These are phyloP conservation scores for Mortierella sp. DNA, from an alignment of 371 early-diverging fungal genomes.

Conservation along the genomic window DNA sequence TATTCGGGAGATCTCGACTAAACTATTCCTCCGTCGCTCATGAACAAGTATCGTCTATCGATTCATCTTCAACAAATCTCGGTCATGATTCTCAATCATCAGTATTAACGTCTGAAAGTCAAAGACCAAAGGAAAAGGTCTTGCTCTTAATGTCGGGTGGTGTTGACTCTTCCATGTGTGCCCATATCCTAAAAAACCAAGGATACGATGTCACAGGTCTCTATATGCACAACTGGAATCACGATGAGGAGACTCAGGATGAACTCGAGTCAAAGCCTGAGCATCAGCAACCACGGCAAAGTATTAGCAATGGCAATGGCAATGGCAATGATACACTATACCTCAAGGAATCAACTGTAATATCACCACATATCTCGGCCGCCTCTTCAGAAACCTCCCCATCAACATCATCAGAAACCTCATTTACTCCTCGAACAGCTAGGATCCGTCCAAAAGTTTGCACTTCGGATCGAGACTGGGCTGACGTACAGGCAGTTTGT, in stretches of 20 bases:
- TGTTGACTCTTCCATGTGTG: conserved; percentile 92
- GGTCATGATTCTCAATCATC: not conserved
- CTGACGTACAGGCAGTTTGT: conserved; percentile 86
- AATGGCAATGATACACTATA: conserved; percentile 6
- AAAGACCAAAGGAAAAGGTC: conserved; percentile 58
- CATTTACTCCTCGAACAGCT: conserved; percentile 17
- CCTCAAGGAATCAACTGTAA: conserved; percentile 19
- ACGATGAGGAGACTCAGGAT: conserved; percentile 81
- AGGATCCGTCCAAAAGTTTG: conserved; percentile 60
- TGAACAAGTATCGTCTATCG: not conserved
- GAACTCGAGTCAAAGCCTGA: conserved; percentile 13
- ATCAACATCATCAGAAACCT: not conserved
- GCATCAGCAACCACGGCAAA: not conserved
- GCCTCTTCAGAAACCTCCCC: too few relatives aligned
- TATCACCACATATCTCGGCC: not conserved
- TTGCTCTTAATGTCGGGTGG: conserved; percentile 92
- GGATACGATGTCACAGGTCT: conserved; percentile 81
- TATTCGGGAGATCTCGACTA: not conserved
- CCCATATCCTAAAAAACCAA: conserved; percentile 74
- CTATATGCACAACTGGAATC: conserved; percentile 97
- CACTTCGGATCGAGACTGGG: conserved; percentile 84
- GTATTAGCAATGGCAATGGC: not conserved
- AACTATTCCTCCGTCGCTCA: not conserved
- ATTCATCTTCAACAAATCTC: not conserved
- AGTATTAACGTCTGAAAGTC: not conserved